phyloP scores from a whole-genome alignment of 2,329 filamentous ascomycete species.

The Conoideocrella luteorostrata region DNA sequence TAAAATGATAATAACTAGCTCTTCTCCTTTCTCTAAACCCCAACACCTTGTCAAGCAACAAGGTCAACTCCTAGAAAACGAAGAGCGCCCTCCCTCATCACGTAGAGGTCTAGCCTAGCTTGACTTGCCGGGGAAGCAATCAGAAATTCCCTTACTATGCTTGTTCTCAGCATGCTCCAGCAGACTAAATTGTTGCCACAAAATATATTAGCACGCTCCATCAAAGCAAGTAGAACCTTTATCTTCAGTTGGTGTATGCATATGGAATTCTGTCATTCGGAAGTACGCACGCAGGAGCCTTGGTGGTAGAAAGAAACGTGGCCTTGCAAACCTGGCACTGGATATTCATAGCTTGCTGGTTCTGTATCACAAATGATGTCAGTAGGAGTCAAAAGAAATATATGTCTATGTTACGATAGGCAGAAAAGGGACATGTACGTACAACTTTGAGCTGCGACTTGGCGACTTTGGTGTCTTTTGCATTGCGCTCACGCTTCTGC shows the following conservation, averaged over 20 bases:
- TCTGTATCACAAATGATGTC: constrained; percentile 39
- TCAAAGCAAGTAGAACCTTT: no score
- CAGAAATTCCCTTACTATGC: constrained; percentile 64
- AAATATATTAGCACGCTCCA: background rate
- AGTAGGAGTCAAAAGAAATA: background rate
- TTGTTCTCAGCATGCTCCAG: constrained; percentile 69
- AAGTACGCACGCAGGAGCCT: constrained; percentile 57
- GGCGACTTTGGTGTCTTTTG: constrained; percentile 50
- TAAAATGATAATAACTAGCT: constrained; percentile 3
- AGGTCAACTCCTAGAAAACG: background rate
- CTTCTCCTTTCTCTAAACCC: constrained; percentile 6
- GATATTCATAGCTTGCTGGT: constrained; percentile 67
- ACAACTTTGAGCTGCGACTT: constrained; percentile 66
- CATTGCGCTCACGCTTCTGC: constrained; percentile 68
- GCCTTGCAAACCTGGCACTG: constrained; percentile 72
- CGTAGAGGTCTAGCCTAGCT: no score
- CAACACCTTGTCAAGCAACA: background rate
- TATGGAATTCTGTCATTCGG: no score
- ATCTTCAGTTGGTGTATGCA: no score
- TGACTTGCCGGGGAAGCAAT: constrained; percentile 59
- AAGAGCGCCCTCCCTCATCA: background rate
- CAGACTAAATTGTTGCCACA: constrained; percentile 37
- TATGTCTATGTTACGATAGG: no score
- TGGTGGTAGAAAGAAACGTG: constrained; percentile 72
- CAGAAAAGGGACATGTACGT: constrained; percentile 27